Base-by-base conservation (phyloP, 345 rosid species). In the Melastoma malabathricum region DNA sequence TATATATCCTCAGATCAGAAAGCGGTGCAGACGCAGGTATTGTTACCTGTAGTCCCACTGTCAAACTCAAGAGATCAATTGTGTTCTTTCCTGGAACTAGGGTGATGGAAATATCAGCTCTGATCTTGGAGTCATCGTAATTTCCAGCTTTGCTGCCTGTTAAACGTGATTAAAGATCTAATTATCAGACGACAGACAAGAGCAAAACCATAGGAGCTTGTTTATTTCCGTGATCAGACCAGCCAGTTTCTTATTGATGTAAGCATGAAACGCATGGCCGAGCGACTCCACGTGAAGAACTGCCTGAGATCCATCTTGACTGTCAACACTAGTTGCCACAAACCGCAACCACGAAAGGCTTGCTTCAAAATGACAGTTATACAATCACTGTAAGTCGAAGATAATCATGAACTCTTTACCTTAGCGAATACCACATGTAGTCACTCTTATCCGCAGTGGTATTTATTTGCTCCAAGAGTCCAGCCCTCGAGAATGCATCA, bases 401-500 rank as follows among this genome's bases (percentile, higher is more conserved):
- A n/a, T n/a, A n/a, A n/a, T n/a, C n/a, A n/a, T n/a, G n/a, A n/a
- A n/a, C n/a, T n/a, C n/a, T n/a, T n/a, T 74, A 89, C 98, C 94
- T 82, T 59, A 74, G 59, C 5, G 96, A 86, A 68, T 90, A 90
- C 98, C 98, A 90, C 59, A 90, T 60, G 79, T 80, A 90, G 56
- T 90, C 96, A 34, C 86, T 90, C 66, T 66, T 58, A 63, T 90
- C 96, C 55, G 92, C 82, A 49, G 96, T 83, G 17, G 94, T 83
- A 67, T 80, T 76, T 60, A 90, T 80, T 71, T 90, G 94, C 67
- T 90, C 98, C 58, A 82, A 23, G 52, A 90, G 68, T 67, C 96
- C 98, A 54, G 52, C 62, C 74, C 72, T 82, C 54, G 61, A 46
- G 51, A 78, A 76, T 54, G 94, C 81, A 64, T 71, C 71, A 1